Base-by-base conservation (phyloP, 1,139 yeast genomes). In the Arxiozyma heterogenica region DNA sequence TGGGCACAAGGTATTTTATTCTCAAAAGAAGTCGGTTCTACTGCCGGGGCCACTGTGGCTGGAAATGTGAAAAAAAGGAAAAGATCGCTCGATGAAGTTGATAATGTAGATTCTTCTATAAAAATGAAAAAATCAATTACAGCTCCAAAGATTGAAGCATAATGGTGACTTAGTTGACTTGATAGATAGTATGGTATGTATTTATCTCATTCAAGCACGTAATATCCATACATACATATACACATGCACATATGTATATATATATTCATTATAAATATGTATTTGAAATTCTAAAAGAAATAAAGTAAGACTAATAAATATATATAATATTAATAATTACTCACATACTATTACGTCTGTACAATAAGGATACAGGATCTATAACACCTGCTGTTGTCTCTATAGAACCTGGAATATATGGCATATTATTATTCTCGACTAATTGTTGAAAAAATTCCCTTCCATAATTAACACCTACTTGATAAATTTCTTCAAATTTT, bases 1-100 rank as follows among this genome's bases (percentile, higher is more conserved):
- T 93, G 98, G 98, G 98, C 98, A 0, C 98, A 91, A 64, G 85
- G 93, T 18, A 91, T 91, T 15, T 75, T 91, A 56, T 93, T 91
- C 71, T 84, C 97, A 0, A 88, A 91, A 8, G 97, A 90, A 65
- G 75, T 91, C 60, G 91, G 89, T 1, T 69, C 79, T 12, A 78
- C 80, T 49, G 69, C 69, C 56, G 75, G 75, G 6, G 66, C 70
- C 1, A 71, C 73, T 46, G 55, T 62, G 15, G 53, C 59, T 11
- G 67, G 66, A 5, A 59, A 58, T 21, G 59, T 63, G 17, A 59
- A 57, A 22, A 59, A 59, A 42, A 59, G 57, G 34, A 61, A 60
- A 43, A 58, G 68, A 20, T 12, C 34, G 22, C 38, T 46, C 17
- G 56, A 59, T 44, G 44, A 61, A 17, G 51, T 52, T 41, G 42